Base-by-base conservation (phyloP, 73 alveolate species). In the Paramecium tetraurelia region DNA sequence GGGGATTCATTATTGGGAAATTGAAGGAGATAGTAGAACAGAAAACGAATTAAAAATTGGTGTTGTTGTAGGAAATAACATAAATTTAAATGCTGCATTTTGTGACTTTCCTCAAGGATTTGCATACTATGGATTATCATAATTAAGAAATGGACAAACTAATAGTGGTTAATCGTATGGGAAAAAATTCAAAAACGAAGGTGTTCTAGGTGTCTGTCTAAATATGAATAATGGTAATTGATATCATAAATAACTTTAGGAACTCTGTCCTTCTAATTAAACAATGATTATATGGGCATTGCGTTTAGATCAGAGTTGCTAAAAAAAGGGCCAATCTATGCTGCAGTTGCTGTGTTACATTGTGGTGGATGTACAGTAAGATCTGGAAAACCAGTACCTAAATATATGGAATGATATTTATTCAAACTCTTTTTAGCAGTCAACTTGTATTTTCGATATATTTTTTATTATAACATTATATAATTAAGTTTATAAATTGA, bases 21-120 rank as follows among this genome's bases (percentile, higher is more conserved):
- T 96, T 3, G 95, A 95, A 48, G 98, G 97, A 6, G 98, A 96
- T 83, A 48, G 93, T 7, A 38, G 96, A 41, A 96, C 98, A 21
- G 98, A 96, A 77, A 94, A 94, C 90, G 98, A 96, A 89, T 83
- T 96, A 7, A 96, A 96, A 69, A 94, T 96, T 21, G 98, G 98
- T 6, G 94, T 96, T 0, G 92, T 96, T 29, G 84, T 83, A 43
- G 85, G 94, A 20, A 46, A 86, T 84, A 72, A 86, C 9, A 77
- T 96, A 46, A 96, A 96, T 69, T 89, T 93, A 50, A 93, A 96
- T 75, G 92, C 97, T 53, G 93, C 97, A 1, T 96, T 96, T 92
- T 96, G 96, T 40, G 98, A 96, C 85, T 71, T 43, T 84, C 89
- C 69, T 5, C 85, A 93, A 24, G 98, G 98, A 12, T 96, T 89